Conservation (phyloP, 2,329 filamentous ascomycete genomes). For the Pyricularia sp. region DNA sequence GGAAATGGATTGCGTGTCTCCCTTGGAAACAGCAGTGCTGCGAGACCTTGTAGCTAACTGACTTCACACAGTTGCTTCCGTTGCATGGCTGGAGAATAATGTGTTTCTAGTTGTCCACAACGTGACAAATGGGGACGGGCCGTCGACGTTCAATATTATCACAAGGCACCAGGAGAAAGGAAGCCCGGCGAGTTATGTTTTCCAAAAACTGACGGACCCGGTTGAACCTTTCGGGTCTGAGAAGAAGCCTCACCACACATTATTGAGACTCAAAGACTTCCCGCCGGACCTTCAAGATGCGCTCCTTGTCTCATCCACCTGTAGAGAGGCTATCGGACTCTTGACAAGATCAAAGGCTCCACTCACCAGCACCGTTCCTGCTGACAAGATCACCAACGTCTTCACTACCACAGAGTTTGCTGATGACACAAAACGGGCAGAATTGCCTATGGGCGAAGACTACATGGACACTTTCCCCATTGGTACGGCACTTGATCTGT, state of each 20-base stretch:
- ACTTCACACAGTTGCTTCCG: constrained; percentile 50
- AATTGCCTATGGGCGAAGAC: constrained; percentile 57
- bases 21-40: background rate
- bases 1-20: background rate
- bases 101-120: constrained; percentile 74
- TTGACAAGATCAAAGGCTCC: constrained; percentile 60
- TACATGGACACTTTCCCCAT: constrained; percentile 63
- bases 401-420: constrained; percentile 63
- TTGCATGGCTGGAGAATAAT: constrained; percentile 82
- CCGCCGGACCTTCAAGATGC: constrained; percentile 69
- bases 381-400: constrained; percentile 46
- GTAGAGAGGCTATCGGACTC: constrained; percentile 65
- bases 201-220: constrained; percentile 63
- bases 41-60: background rate
- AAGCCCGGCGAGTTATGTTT: constrained; percentile 45
- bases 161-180: constrained; percentile 45
- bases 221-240: constrained; percentile 54
- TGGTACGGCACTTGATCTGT: constrained; percentile 74
- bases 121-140: constrained; percentile 36
- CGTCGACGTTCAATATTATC: constrained; percentile 69
- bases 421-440: constrained; percentile 63
- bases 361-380: constrained; percentile 46
- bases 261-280: constrained; percentile 67
- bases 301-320: constrained; percentile 70
- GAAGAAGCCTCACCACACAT: constrained; percentile 60